Conservation (phyloP, 1,139 yeast species). For the Pichia sp. region DNA sequence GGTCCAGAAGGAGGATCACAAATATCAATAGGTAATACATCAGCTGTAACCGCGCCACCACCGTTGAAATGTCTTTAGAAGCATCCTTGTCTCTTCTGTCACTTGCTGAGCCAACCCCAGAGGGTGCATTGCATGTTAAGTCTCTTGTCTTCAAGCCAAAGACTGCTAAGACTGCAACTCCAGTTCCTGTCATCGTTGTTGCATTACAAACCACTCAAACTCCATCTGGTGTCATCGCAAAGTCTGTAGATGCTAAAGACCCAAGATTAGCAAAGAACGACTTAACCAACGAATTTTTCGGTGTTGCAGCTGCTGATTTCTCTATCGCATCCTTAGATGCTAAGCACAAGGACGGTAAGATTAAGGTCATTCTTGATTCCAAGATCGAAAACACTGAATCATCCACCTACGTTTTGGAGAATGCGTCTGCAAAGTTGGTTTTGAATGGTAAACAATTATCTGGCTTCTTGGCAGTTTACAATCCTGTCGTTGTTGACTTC, state of each 20-base stretch:
- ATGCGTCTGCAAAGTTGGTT: conserved; percentile 51
- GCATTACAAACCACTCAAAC: conserved; percentile 69
- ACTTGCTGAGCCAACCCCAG: conserved; percentile 41
- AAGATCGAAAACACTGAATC: conserved; percentile 35
- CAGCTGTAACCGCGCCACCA: no score
- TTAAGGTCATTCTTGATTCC: conserved; percentile 62
- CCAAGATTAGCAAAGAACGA: conserved; percentile 86
- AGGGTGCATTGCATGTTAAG: conserved; percentile 42
- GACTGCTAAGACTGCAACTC: conserved; percentile 76
- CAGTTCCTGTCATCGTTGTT: conserved; percentile 75
- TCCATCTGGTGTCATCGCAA: conserved; percentile 59
- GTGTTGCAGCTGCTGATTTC: conserved; percentile 57
- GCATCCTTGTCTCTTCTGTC: conserved; percentile 49
- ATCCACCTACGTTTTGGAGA: conserved; percentile 49
- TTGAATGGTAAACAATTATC: conserved; percentile 46
- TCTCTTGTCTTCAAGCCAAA: conserved; percentile 86
- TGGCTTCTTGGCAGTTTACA: conserved; percentile 55
- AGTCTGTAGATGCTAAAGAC: conserved; percentile 67
- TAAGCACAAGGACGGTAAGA: conserved; percentile 47
- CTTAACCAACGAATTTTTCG: conserved; percentile 60
- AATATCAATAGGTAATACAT: no score
- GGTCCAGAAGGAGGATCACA: no score
- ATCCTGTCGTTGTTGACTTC: conserved; percentile 53
- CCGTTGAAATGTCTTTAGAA: conserved; percentile 50
- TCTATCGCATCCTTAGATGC: conserved; percentile 52